These are phyloP conservation scores for Rhodomyrtus psidioides DNA, from an alignment of 441 rosid genomes.

Conservation along the genomic window DNA sequence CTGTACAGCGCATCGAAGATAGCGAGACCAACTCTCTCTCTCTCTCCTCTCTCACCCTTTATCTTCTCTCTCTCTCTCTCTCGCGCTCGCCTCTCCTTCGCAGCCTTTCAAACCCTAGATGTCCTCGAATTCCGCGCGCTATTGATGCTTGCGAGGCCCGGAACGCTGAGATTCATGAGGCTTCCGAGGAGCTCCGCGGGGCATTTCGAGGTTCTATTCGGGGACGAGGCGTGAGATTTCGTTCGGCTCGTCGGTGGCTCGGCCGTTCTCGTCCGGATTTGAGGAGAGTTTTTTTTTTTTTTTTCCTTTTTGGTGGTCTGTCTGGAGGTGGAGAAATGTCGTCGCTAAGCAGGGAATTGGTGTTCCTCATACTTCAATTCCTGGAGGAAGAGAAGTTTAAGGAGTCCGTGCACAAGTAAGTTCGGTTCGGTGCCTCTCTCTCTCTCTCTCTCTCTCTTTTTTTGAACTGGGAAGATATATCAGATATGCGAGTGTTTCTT, in stretches of 20 bases:
- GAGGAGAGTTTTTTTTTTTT: background rate
- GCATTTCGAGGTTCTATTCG: background rate
- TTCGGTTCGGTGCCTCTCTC: background rate
- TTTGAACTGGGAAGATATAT: background rate
- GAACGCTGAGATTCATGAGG: background rate
- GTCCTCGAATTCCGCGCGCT: background rate
- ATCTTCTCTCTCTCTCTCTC: background rate
- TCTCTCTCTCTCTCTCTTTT: too few relatives aligned
- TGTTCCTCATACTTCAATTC: slow-evolving; percentile 1
- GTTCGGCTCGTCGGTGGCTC: background rate
- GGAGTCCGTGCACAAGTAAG: background rate
- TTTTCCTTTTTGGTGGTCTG: background rate
- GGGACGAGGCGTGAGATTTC: background rate
- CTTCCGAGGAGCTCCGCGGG: background rate
- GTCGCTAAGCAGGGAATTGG: slow-evolving; percentile 2
- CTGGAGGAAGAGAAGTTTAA: slow-evolving; percentile 2
- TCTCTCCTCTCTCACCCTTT: background rate
- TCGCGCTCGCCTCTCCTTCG: background rate
- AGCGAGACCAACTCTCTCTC: slow-evolving; percentile 52
- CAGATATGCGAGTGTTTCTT: background rate
- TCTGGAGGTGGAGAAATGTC: background rate
- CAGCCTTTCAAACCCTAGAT: slow-evolving; percentile 1
- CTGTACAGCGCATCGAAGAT: slow-evolving; percentile 82
- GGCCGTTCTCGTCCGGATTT: background rate
- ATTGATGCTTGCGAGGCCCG: background rate